Evolutionary conservation across 768 basidiomycete genomes (phyloP).

Genomic region (Lepiota brunneoincarnata): DNA sequence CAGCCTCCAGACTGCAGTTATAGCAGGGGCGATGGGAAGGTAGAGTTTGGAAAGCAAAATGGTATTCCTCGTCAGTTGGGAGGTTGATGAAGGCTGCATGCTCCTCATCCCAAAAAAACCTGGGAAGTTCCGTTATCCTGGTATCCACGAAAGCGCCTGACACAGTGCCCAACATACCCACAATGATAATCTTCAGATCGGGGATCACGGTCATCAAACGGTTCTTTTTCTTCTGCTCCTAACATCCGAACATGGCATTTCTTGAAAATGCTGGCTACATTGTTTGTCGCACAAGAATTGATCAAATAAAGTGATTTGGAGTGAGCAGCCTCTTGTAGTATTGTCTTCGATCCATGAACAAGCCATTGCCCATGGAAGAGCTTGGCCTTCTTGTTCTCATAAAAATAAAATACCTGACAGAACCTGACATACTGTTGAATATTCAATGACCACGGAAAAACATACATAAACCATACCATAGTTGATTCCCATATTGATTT

Average conservation of each 20-base stretch:
- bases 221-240: constrained; percentile 40
- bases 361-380: constrained; percentile 75
- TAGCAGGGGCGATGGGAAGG: constrained; percentile 39
- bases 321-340: constrained; percentile 67
- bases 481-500: constrained; percentile 54
- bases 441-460: not conserved
- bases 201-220: constrained; percentile 35
- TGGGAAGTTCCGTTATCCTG: constrained; percentile 19
- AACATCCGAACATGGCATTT: constrained; percentile 52
- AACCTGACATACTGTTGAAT: constrained; percentile 48
- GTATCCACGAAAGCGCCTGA: not conserved
- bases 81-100: constrained; percentile 45
- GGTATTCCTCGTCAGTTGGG: constrained; percentile 29
- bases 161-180: constrained; percentile 34
- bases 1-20: constrained; percentile 41
- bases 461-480: constrained; percentile 48
- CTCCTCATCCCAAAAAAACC: constrained; percentile 50
- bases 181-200: constrained; percentile 54
- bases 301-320: constrained; percentile 56
- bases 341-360: constrained; percentile 60
- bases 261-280: constrained; percentile 52
- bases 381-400: constrained; percentile 38
- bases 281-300: constrained; percentile 54
- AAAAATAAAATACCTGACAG: constrained; percentile 64
- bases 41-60: constrained; percentile 24